Percentiles rank a stretch among this genome's conserved stretches.
These are phyloP conservation scores for Arachnomyces sp. DNA, from an alignment of 2,329 filamentous ascomycete species.

Conservation along the genomic window DNA sequence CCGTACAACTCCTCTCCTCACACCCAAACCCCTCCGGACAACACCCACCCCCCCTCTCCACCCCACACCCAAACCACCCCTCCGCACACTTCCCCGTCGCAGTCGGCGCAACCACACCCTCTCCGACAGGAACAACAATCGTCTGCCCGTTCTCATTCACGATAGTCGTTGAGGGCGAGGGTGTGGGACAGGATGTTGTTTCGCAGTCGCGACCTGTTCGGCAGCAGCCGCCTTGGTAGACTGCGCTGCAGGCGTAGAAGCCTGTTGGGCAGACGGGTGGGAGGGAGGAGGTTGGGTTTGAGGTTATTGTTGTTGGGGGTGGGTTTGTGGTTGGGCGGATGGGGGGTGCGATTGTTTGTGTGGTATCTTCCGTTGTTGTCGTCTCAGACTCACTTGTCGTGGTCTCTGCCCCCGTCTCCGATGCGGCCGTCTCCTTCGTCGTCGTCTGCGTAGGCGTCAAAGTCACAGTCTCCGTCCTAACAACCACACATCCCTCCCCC, in stretches of 20 bases:
- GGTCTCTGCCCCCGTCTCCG: too few species aligned
- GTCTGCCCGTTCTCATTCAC: constrained; percentile 58
- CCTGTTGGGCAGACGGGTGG: constrained; percentile 64
- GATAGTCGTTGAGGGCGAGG: constrained; percentile 56
- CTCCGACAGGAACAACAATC: constrained; percentile 52
- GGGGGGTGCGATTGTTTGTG: constrained; percentile 23
- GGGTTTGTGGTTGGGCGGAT: constrained; percentile 29
- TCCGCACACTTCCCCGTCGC: constrained; percentile 54
- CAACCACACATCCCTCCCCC: constrained; percentile 45
- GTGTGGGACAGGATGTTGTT: constrained; percentile 65
- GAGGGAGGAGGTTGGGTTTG: constrained; percentile 23
- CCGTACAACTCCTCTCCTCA: constrained; percentile 63
- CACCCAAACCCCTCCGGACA: constrained; percentile 72
- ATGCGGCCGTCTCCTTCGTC: too few species aligned
- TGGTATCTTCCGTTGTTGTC: background rate
- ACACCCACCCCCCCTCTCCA: constrained; percentile 63
- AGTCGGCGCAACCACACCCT: constrained; percentile 30
- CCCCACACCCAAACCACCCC: constrained; percentile 70
- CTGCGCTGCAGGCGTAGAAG: constrained; percentile 83
- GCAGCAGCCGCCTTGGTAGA: constrained; percentile 76
- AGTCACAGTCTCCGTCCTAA: background rate
- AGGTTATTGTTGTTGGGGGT: constrained; percentile 28
- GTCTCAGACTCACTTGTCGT: background rate
- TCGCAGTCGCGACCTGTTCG: constrained; percentile 78
- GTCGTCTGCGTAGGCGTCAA: too few species aligned